Evolutionary conservation across 208 protist species (phyloP), one percentile per base, ranked within the genome.

Genomic region (Herpetomonas tarakana): DNA sequence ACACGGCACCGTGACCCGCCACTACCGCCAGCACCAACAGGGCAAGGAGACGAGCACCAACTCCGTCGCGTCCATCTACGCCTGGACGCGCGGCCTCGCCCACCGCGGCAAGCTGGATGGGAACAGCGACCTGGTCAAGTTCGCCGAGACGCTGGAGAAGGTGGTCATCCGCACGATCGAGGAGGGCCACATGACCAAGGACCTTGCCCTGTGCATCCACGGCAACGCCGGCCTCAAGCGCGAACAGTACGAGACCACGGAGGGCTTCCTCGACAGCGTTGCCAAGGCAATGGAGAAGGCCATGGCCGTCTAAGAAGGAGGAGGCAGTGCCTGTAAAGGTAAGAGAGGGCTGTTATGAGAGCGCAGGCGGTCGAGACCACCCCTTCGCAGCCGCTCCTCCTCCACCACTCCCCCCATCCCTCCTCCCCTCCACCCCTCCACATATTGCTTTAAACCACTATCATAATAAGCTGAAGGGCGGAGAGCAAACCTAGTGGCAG

Each of bases 11-110:
- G 97, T 99, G 35, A 98, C 97, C 7, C 83, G 97, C 54, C 98
- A 99, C 83, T 99, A 97, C 79, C 92, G 97, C 74, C 68, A 96
- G 65, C 82, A 98, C 71, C 96, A 99, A 79, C 76, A 97, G 71
- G 95, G 97, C 61, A 80, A 98, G 72, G 90, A 96, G 63, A 99
- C 97, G 39, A 97, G 88, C 52, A 99, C 98, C 46, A 99, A 99
- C 86, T 93, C 98, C 11, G 92, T 99, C 45, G 98, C 98, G 30
- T 98, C 93, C 38, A 99, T 99, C 70, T 99, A 97, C 68, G 98
- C 98, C 35, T 99, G 98, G 98, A 97, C 96, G 12, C 86, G 97
- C 55, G 98, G 96, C 49, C 78, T 99, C 18, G 62, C 83, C 52
- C 95, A 98, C 75, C 87, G 98, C 53, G 98, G 88, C 30, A 97